Evolutionary conservation across 73 alveolate genomes (phyloP).

Genomic region (Tetrahymena borealis): DNA sequence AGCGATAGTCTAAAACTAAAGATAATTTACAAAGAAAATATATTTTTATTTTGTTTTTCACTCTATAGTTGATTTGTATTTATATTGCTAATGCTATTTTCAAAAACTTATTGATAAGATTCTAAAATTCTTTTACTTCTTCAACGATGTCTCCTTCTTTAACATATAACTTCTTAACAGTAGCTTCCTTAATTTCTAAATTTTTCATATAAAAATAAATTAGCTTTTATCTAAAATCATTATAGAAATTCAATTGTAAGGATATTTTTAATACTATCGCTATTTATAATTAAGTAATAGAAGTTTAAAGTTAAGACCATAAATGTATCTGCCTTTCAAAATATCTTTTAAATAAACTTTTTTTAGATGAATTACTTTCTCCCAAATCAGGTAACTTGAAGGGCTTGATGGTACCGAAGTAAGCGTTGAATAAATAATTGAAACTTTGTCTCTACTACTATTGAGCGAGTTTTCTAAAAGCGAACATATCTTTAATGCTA

Average conservation of each 20-base stretch:
- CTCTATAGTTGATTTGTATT: neutral
- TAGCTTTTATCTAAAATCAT: neutral
- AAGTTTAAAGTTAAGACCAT: neutral
- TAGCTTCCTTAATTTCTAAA: conserved; percentile 41
- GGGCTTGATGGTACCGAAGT: conserved; percentile 29
- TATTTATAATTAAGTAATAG: no score
- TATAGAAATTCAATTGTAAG: no score
- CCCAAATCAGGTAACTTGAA: conserved; percentile 43
- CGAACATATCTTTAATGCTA: neutral
- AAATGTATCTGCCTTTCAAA: neutral
- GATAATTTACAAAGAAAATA: neutral
- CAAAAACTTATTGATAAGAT: neutral
- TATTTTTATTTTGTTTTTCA: neutral
- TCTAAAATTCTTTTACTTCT: conserved; percentile 13
- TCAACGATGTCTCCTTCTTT: conserved; percentile 29
- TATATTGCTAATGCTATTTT: neutral
- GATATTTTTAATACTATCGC: no score
- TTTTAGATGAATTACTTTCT: conserved; percentile 10
- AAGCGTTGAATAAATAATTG: neutral
- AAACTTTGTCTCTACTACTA: neutral
- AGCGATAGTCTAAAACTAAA: conserved; percentile 33
- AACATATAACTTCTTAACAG: conserved; percentile 37
- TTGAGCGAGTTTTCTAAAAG: neutral
- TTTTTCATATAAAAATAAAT: neutral
- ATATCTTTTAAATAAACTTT: neutral